These are phyloP conservation scores for Suillus placidus DNA, from an alignment of 768 basidiomycete genomes.

Conservation along the genomic window DNA sequence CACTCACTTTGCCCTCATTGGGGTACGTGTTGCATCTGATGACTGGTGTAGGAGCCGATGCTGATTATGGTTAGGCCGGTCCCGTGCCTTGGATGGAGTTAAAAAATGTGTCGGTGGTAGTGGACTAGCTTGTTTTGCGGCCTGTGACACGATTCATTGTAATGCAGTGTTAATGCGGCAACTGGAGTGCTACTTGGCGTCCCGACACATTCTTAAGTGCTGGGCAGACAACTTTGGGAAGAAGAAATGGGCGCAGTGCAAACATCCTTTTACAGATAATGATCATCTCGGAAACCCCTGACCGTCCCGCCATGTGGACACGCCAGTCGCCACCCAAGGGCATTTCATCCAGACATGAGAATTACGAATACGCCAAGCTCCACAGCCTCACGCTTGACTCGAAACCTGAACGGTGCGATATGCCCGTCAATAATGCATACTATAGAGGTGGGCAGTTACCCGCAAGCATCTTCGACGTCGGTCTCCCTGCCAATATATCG, in stretches of 20 bases:
- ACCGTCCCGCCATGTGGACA: neutral
- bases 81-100: constrained; percentile 4
- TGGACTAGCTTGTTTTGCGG: neutral
- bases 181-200: neutral
- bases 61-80: constrained; percentile 1
- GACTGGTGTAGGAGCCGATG: neutral
- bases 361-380: neutral
- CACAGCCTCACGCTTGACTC: neutral
- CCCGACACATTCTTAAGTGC: neutral
- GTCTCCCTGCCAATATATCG: neutral
- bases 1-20: constrained; percentile 2
- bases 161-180: neutral
- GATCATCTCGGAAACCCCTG: neutral
- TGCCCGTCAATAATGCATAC: neutral
- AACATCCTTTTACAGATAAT: neutral
- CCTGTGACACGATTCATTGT: too few relatives aligned
- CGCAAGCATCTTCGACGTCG: neutral
- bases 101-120: constrained; percentile 1
- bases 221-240: neutral
- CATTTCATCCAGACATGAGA: neutral
- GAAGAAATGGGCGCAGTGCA: neutral
- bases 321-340: neutral
- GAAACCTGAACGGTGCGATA: neutral
- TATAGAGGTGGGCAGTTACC: neutral
- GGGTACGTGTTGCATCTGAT: constrained; percentile 1